Conservation (phyloP, 176 grass and related monocot species). For the Chrysopogon serrulatus region DNA sequence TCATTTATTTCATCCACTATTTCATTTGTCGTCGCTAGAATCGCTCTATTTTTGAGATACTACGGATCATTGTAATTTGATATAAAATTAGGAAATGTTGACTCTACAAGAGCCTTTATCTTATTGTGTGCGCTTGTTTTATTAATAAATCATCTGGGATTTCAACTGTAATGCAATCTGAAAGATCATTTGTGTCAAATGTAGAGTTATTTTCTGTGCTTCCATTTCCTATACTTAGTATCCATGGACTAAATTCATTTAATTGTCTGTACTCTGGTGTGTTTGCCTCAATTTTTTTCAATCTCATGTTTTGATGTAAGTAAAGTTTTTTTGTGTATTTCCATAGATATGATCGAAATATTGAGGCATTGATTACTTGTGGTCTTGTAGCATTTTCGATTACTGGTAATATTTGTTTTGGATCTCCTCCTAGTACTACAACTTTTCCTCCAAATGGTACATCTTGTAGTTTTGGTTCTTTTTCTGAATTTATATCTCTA, state of each 20-base stretch:
- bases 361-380: neutral
- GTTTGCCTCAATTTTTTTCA: neutral
- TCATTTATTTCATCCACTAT: neutral
- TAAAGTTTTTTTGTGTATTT: no score
- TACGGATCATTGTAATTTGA: accelerated
- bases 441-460: neutral
- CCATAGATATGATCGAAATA: neutral
- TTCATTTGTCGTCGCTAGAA: neutral
- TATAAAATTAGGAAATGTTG: neutral
- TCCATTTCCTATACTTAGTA: neutral
- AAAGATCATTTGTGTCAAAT: neutral
- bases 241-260: neutral
- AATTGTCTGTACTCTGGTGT: neutral
- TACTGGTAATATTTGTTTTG: no score
- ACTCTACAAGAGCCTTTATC: neutral
- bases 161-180: neutral
- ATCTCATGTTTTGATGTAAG: neutral
- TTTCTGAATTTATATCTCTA: neutral
- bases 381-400: neutral
- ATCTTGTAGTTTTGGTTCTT: neutral
- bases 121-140: neutral
- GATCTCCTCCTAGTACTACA: neutral
- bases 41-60: neutral
- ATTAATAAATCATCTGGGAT: neutral
- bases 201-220: neutral